Percentiles rank a stretch among this genome's conserved stretches.
These are phyloP conservation scores for Cyclostephanos tholiformis DNA, from an alignment of 108 stramenopile genomes.

Conservation along the genomic window DNA sequence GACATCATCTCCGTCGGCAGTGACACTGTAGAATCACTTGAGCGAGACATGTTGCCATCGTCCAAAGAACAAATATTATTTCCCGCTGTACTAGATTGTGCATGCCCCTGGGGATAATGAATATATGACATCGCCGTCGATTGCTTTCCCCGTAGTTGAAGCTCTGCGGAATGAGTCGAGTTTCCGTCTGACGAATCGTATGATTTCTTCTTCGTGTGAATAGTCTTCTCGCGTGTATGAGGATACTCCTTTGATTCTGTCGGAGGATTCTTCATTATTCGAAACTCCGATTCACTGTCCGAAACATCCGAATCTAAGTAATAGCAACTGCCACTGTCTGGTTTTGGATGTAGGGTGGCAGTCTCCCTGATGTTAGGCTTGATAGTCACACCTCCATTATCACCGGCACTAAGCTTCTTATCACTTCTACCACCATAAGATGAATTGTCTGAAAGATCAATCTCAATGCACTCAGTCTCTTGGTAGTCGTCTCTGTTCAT, in stretches of 20 bases:
- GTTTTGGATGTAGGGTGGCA: neutral
- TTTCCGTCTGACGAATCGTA: neutral
- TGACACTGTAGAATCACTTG: neutral
- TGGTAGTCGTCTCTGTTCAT: neutral
- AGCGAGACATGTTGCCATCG: neutral
- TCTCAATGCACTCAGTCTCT: conserved; percentile 29
- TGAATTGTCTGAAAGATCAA: conserved; percentile 21
- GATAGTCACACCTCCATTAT: neutral
- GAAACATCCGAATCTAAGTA: conserved; percentile 12
- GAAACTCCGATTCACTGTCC: conserved; percentile 10
- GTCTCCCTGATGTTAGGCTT: neutral
- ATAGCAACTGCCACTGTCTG: neutral
- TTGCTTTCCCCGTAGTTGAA: neutral
- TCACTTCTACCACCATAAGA: conserved; percentile 2
- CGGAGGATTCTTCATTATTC: neutral
- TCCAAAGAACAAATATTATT: neutral
- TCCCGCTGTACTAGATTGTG: conserved; percentile 2
- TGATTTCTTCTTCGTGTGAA: neutral
- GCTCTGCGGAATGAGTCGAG: neutral
- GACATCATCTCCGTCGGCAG: conserved; percentile 5
- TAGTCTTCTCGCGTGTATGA: neutral
- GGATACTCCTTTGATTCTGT: neutral
- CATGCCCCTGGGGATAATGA: neutral
- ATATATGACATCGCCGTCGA: neutral
- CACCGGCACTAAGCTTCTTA: neutral